Evolutionary conservation across 148 eudicot genomes (phyloP), one percentile per base, ranked within the genome.

Genomic region (Rhododendron williamsianum): DNA sequence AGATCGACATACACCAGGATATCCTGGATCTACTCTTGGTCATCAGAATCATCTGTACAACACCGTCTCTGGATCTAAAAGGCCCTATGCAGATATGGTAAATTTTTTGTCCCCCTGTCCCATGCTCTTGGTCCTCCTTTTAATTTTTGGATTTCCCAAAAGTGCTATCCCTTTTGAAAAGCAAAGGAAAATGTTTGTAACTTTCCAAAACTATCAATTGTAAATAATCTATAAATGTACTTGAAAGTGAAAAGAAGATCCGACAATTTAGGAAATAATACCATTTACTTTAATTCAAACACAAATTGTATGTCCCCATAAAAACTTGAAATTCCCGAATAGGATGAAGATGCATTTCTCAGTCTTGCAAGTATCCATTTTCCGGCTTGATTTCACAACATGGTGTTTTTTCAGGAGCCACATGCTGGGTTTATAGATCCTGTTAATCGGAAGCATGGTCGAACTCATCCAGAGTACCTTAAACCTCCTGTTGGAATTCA

Each of bases 341-440:
- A 30, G 19, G 33, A 27, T 3, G 38, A 71, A 71, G 76, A 71
- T 11, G 41, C 36, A 30, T 30, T 71, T 33, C 15, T 13, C 13
- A 11, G 38, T 33, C 76, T 71, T 71, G 38, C 76, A 56, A 54
- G 38, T 76, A 6, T 30, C 9, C 4, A 23, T 46, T 81, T 19
- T 18, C 36, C 38, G 46, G 54, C 72, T 48, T 77, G 41, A 78
- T 54, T 5, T 45, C n/a, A 19, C 35, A 48, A 76, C 73, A 82
- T 48, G 82, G 51, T 80, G 54, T 11, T 74, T 51, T 78, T 83
- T 67, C 85, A 88, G 90, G 87, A 82, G 83, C 90, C 87, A 46
- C 90, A 85, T 83, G 87, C 87, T 88, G 87, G 90, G 36, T 83
- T 78, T 51, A 12, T 88, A 71, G 86, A 88, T 25, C 86, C 87